These are phyloP conservation scores for Iris macrosiphon DNA, from an alignment of 106 monocot genomes.

Conservation along the genomic window DNA sequence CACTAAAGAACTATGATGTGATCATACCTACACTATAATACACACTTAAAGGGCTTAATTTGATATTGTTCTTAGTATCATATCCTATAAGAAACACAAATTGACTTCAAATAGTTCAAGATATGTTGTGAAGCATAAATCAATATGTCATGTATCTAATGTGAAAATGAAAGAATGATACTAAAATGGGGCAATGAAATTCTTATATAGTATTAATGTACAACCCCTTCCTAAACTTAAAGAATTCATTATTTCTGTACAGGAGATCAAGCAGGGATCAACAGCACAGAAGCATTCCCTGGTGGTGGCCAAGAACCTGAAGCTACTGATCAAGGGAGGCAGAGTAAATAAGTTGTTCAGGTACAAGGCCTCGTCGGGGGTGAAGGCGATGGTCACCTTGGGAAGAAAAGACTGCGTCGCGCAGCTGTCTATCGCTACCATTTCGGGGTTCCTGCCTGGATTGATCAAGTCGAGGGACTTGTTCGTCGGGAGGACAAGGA, in stretches of 20 bases:
- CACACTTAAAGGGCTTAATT: no score
- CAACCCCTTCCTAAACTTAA: background rate
- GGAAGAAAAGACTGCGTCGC: slow-evolving; percentile 27
- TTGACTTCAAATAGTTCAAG: background rate
- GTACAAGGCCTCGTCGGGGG: slow-evolving; percentile 13
- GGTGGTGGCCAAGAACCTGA: slow-evolving; percentile 27
- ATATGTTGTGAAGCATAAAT: background rate
- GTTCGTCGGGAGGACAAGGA: slow-evolving; percentile 24
- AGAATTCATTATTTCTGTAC: background rate
- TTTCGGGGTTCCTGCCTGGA: slow-evolving; percentile 21
- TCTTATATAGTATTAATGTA: background rate
- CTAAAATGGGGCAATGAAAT: background rate
- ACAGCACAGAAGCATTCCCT: slow-evolving; percentile 21
- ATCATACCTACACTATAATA: no score
- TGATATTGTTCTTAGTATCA: no score
- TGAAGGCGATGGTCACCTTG: slow-evolving; percentile 17
- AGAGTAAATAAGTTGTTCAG: slow-evolving; percentile 12
- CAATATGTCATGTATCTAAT: background rate
- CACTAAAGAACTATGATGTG: no score
- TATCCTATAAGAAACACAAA: background rate
- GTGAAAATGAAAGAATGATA: background rate
- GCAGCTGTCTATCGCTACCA: slow-evolving; percentile 14
- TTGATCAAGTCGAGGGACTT: slow-evolving; percentile 27
- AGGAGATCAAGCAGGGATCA: slow-evolving; percentile 35
- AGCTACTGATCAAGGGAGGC: slow-evolving; percentile 23